These are phyloP conservation scores for Phytophthora citrophthora DNA, from an alignment of 352 stramenopile species.

Conservation along the genomic window DNA sequence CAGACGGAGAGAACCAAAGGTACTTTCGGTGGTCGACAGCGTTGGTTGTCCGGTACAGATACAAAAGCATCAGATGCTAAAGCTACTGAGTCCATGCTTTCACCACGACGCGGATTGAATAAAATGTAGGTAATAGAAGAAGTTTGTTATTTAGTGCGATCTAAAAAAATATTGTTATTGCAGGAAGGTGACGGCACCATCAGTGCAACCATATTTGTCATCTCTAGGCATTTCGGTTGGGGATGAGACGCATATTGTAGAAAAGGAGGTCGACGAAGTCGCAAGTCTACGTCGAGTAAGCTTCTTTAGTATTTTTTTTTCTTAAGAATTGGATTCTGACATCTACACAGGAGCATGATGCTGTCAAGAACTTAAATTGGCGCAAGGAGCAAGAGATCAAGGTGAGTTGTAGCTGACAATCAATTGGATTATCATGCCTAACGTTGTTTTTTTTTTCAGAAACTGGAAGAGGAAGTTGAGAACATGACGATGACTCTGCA, in stretches of 20 bases:
- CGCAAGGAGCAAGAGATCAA: constrained; percentile 79
- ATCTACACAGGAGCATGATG: constrained; percentile 61
- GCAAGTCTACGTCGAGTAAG: constrained; percentile 64
- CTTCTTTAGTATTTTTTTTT: neutral
- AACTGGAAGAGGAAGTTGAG: constrained; percentile 79
- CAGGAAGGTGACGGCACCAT: constrained; percentile 71
- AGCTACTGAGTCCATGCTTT: constrained; percentile 49
- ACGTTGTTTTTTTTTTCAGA: constrained; percentile 27
- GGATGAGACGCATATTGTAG: constrained; percentile 80
- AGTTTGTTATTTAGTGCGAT: neutral
- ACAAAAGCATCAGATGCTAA: constrained; percentile 45
- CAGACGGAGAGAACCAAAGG: constrained; percentile 73
- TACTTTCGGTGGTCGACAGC: constrained; percentile 75
- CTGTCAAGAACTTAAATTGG: constrained; percentile 67
- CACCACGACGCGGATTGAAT: constrained; percentile 44
- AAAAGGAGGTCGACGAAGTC: constrained; percentile 83
- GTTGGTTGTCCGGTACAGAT: constrained; percentile 61
- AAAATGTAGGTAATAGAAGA: constrained; percentile 43
- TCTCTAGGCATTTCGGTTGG: constrained; percentile 77
- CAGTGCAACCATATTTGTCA: constrained; percentile 73
- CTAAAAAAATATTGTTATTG: neutral
- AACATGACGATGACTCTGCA: constrained; percentile 78
- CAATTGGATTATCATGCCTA: constrained; percentile 1
- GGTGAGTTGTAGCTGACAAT: constrained; percentile 17
- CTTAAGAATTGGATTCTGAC: too few species aligned